Percentiles rank a stretch among this genome's conserved stretches.
These are phyloP conservation scores for Udeniomyces megalosporus DNA, from an alignment of 768 basidiomycete species.

Conservation along the genomic window DNA sequence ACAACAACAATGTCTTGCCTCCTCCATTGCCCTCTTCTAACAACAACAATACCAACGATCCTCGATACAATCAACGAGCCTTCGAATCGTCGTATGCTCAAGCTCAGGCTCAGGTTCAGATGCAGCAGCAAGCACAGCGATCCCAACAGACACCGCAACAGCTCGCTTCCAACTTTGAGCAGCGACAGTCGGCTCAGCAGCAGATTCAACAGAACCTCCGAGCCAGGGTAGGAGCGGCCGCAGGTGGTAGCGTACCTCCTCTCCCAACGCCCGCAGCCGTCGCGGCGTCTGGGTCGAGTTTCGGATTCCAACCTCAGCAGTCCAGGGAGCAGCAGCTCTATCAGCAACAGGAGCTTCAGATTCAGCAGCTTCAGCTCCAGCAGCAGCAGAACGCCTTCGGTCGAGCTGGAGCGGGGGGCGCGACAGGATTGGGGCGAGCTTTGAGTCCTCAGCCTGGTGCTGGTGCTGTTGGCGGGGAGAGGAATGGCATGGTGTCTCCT, in stretches of 20 bases:
- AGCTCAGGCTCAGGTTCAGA: constrained; percentile 4
- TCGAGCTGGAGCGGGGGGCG: too few relatives aligned
- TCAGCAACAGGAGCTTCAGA: too few relatives aligned
- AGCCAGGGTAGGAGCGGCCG: not conserved
- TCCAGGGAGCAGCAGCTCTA: not conserved
- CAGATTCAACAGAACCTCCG: constrained; percentile 15
- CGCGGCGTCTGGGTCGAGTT: constrained; percentile 1
- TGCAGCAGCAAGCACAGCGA: constrained; percentile 2
- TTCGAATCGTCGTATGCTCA: constrained; percentile 10
- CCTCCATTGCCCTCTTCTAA: not conserved
- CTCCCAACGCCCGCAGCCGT: not conserved
- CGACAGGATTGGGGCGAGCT: not conserved
- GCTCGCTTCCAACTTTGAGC: constrained; percentile 13
- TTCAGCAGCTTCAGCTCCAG: not conserved
- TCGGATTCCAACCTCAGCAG: constrained; percentile 7
- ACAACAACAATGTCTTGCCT: not conserved
- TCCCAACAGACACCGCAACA: constrained; percentile 12
- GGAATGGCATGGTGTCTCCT: not conserved
- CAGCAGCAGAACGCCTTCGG: too few relatives aligned
- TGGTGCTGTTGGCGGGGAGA: constrained; percentile 3
- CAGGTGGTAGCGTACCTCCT: not conserved
- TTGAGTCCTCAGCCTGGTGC: constrained; percentile 7
- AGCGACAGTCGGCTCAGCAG: constrained; percentile 12
- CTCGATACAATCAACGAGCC: not conserved
- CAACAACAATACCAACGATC: too few relatives aligned